Percentiles rank a stretch among this genome's conserved stretches.
These are phyloP conservation scores for Linum trigynum DNA, from an alignment of 345 rosid genomes.

Conservation along the genomic window DNA sequence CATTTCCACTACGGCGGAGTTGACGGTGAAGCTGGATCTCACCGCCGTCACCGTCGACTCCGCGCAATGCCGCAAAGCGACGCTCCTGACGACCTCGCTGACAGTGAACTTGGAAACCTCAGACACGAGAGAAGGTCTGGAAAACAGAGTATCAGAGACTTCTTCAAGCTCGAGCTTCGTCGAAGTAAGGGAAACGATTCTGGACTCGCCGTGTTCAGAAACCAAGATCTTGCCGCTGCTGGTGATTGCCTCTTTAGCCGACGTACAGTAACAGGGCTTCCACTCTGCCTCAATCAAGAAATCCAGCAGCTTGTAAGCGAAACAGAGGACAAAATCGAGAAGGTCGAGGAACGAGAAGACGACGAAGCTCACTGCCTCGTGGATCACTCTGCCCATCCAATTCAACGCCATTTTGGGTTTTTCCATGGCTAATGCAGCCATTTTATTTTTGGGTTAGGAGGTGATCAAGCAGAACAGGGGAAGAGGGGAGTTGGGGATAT, in stretches of 20 bases:
- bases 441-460: constrained; percentile 3
- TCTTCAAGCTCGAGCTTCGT: constrained; percentile 74
- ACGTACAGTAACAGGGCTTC: constrained; percentile 75
- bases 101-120: constrained; percentile 26
- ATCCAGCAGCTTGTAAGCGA: constrained; percentile 61
- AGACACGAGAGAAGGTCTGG: constrained; percentile 49
- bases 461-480: constrained; percentile 1
- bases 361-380: constrained; percentile 48
- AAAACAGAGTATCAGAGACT: constrained; percentile 79
- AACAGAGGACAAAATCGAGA: constrained; percentile 55
- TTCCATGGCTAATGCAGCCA: constrained; percentile 9
- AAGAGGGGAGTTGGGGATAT: not conserved
- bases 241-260: constrained; percentile 34
- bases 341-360: constrained; percentile 78
- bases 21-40: constrained; percentile 41
- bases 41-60: not conserved
- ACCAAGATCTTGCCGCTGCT: constrained; percentile 48
- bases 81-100: too few species aligned
- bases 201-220: constrained; percentile 70
- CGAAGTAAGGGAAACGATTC: constrained; percentile 58
- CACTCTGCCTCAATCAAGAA: constrained; percentile 75
- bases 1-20: constrained; percentile 62
- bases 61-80: too few species aligned
- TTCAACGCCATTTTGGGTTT: constrained; percentile 15
- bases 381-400: constrained; percentile 13